Conservation (phyloP, 495 filamentous ascomycete species). For the Penicillium paxilli region DNA sequence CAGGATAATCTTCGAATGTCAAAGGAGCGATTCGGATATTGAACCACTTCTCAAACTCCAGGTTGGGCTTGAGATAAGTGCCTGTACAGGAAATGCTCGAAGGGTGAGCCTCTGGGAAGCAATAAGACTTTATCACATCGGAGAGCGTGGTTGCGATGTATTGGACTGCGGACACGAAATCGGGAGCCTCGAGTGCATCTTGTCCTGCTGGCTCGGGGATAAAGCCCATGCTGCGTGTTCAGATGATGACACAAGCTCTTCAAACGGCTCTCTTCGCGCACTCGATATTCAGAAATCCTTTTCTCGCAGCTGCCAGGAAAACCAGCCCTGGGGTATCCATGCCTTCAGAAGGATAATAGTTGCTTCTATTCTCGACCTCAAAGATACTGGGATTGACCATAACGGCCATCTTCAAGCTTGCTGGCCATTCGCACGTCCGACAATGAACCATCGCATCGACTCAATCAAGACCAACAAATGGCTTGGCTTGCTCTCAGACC, state of each 20-base stretch:
- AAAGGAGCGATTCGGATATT: not conserved
- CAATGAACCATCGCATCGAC: not conserved
- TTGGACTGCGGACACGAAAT: slow-evolving; percentile 1
- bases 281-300: not conserved
- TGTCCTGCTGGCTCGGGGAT: not conserved
- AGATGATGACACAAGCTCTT: not conserved
- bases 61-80: slow-evolving; percentile 10
- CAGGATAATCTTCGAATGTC: slow-evolving; percentile 4
- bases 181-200: slow-evolving; percentile 1
- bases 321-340: not conserved
- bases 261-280: not conserved
- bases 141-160: not conserved
- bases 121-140: slow-evolving; percentile 6
- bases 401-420: slow-evolving; percentile 5
- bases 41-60: not conserved
- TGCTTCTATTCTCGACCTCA: slow-evolving; percentile 3
- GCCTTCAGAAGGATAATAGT: not conserved
- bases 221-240: not conserved
- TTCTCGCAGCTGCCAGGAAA: no score
- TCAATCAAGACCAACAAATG: not conserved
- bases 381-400: slow-evolving; percentile 4
- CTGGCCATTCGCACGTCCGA: slow-evolving; percentile 7
- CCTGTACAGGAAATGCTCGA: slow-evolving; percentile 13
- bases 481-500: slow-evolving; percentile 1
- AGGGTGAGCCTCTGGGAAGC: slow-evolving; percentile 14